Conservation (phyloP, 169 alveolate species). For the Besnoitia besnoiti region DNA sequence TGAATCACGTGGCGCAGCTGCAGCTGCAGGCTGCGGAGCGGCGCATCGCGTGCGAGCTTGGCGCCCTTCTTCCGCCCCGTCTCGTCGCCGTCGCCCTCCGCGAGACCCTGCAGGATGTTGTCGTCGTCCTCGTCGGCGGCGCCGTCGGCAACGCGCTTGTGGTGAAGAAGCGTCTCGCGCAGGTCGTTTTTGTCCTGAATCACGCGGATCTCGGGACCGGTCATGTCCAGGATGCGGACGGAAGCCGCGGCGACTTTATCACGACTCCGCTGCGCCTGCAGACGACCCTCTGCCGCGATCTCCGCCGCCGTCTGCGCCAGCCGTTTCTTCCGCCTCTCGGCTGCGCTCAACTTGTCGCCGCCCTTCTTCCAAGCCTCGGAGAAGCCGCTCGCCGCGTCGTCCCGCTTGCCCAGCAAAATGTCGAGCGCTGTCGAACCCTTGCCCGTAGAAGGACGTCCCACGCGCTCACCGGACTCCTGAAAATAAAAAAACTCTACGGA, state of each 20-base stretch:
- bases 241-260: constrained; percentile 25
- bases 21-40: constrained; percentile 45
- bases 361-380: constrained; percentile 44
- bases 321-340: background rate
- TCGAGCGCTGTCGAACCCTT: constrained; percentile 4
- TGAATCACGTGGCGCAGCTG: constrained; percentile 9
- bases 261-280: constrained; percentile 13
- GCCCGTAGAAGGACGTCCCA: background rate
- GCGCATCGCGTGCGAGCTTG: constrained; percentile 6
- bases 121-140: constrained; percentile 20
- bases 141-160: constrained; percentile 26
- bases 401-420: constrained; percentile 22
- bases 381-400: background rate
- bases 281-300: constrained; percentile 61
- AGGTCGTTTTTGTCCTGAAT: constrained; percentile 30
- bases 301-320: constrained; percentile 61
- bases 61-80: too few relatives aligned
- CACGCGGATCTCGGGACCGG: constrained; percentile 61
- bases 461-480: constrained; percentile 52
- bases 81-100: background rate
- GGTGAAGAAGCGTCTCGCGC: constrained; percentile 14
- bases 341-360: background rate
- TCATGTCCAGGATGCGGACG: constrained; percentile 65
- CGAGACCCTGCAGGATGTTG: background rate
- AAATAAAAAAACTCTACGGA: too few relatives aligned